These are phyloP conservation scores for Tricholomella constricta DNA, from an alignment of 768 basidiomycete species.

Conservation along the genomic window DNA sequence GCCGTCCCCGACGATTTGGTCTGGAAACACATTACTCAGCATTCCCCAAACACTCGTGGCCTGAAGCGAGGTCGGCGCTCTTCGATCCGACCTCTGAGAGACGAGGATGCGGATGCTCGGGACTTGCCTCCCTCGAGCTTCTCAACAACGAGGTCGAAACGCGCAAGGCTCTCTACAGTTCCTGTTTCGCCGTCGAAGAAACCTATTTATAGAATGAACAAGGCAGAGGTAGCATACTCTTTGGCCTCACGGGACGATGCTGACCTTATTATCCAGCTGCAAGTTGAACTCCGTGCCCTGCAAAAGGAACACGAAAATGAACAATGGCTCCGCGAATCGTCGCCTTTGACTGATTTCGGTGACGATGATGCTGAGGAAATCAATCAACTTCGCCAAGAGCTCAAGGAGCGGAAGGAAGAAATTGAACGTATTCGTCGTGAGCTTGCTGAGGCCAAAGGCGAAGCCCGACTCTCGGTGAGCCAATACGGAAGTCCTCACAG, in stretches of 20 bases:
- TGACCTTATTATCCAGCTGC: slow-evolving; percentile 24
- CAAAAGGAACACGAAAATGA: slow-evolving; percentile 23
- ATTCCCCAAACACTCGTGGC: slow-evolving; percentile 20
- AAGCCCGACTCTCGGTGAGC: not conserved
- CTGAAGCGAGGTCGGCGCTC: slow-evolving; percentile 24
- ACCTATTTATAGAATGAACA: slow-evolving; percentile 36
- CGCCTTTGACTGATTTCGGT: slow-evolving; percentile 35
- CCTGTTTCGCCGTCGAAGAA: slow-evolving; percentile 18
- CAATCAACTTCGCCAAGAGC: slow-evolving; percentile 26
- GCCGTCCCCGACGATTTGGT: slow-evolving; percentile 35
- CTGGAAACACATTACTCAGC: slow-evolving; percentile 39
- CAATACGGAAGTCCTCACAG: not conserved
- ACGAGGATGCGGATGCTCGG: not conserved
- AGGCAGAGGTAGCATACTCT: slow-evolving; percentile 38
- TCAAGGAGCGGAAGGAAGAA: slow-evolving; percentile 28
- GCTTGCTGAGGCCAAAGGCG: slow-evolving; percentile 15
- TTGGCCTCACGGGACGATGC: not conserved
- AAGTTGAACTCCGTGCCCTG: slow-evolving; percentile 27
- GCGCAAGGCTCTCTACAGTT: slow-evolving; percentile 19
- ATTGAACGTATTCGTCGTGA: slow-evolving; percentile 28
- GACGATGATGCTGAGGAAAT: slow-evolving; percentile 32
- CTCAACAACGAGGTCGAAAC: slow-evolving; percentile 21
- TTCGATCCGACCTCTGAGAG: slow-evolving; percentile 4
- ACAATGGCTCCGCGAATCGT: slow-evolving; percentile 23
- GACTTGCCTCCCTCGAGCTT: slow-evolving; percentile 8